A percentile compares a stretch with the other conserved stretches of the same genome.
phyloP scores from a whole-genome alignment of 2,329 filamentous ascomycete species.

The Lecanicillium sp. region DNA sequence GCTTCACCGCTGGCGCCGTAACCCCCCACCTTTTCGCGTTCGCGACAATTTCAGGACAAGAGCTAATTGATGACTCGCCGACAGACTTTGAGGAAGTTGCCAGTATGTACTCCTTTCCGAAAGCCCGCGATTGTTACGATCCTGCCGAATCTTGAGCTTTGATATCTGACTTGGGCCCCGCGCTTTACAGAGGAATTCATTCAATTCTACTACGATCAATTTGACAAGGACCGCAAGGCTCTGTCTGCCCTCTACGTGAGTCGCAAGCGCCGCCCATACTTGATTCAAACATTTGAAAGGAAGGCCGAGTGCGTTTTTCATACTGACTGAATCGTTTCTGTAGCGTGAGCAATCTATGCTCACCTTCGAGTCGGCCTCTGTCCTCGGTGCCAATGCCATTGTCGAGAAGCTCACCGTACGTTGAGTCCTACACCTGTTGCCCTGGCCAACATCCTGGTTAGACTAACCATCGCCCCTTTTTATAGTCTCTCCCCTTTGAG shows the following conservation, averaged over 20 bases:
- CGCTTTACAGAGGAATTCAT: slow-evolving; percentile 70
- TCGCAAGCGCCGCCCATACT: slow-evolving; percentile 4
- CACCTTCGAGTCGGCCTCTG: slow-evolving; percentile 72
- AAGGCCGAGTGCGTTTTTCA: no score
- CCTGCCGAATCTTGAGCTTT: neutral
- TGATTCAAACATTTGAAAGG: no score
- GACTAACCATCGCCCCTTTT: neutral
- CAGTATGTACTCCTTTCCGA: slow-evolving; percentile 27
- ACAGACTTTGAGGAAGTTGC: slow-evolving; percentile 37
- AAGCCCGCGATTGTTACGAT: neutral
- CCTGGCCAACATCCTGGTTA: slow-evolving; percentile 4
- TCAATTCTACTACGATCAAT: slow-evolving; percentile 81
- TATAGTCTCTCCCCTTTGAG: slow-evolving; percentile 67
- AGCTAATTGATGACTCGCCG: slow-evolving; percentile 12
- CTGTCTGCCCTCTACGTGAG: slow-evolving; percentile 76
- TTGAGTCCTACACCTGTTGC: no score
- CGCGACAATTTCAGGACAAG: slow-evolving; percentile 9
- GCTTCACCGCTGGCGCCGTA: no score
- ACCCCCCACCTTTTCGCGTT: slow-evolving; percentile 2
- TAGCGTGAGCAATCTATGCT: slow-evolving; percentile 83
- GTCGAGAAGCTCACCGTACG: slow-evolving; percentile 74
- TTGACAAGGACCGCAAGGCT: slow-evolving; percentile 61
- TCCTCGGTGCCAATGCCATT: slow-evolving; percentile 58
- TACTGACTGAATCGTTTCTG: slow-evolving; percentile 12
- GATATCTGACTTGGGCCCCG: neutral